Conservation (phyloP, 78 protist species). For the Chrysochromulina tobinii region DNA sequence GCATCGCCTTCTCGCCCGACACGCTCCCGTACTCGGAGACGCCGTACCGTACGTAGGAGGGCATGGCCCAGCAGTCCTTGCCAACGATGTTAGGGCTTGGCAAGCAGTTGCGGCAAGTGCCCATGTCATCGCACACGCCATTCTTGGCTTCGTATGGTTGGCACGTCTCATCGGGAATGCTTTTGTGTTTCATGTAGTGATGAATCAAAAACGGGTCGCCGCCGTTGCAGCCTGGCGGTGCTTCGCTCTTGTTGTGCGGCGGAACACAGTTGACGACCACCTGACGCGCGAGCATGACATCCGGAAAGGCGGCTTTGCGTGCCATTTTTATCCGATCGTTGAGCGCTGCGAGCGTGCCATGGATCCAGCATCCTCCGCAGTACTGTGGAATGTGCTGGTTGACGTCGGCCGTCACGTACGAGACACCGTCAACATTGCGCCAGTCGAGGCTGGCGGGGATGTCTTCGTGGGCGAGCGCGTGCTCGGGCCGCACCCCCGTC, state of each 20-base stretch:
- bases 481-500: too few relatives aligned
- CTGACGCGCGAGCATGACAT: constrained; percentile 69
- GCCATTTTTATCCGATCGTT: constrained; percentile 79
- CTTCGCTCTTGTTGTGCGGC: constrained; percentile 23
- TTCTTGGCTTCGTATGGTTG: neutral
- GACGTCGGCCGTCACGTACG: neutral
- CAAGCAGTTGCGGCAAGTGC: constrained; percentile 74
- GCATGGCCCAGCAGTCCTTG: constrained; percentile 59
- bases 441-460: neutral
- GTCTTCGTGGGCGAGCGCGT: too few relatives aligned
- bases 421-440: neutral
- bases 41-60: constrained; percentile 44
- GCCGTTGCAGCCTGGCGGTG: neutral
- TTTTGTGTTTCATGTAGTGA: neutral
- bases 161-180: constrained; percentile 72
- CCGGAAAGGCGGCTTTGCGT: constrained; percentile 55
- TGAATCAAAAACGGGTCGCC: neutral
- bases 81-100: constrained; percentile 7
- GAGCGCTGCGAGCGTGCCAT: constrained; percentile 60
- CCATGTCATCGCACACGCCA: constrained; percentile 58
- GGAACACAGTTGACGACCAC: constrained; percentile 73
- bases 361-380: constrained; percentile 56
- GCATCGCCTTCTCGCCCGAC: constrained; percentile 66
- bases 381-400: neutral
- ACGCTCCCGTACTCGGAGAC: constrained; percentile 76